These are phyloP conservation scores for Fagopyrum esculentum DNA, from an alignment of 148 eudicot species.

Conservation along the genomic window DNA sequence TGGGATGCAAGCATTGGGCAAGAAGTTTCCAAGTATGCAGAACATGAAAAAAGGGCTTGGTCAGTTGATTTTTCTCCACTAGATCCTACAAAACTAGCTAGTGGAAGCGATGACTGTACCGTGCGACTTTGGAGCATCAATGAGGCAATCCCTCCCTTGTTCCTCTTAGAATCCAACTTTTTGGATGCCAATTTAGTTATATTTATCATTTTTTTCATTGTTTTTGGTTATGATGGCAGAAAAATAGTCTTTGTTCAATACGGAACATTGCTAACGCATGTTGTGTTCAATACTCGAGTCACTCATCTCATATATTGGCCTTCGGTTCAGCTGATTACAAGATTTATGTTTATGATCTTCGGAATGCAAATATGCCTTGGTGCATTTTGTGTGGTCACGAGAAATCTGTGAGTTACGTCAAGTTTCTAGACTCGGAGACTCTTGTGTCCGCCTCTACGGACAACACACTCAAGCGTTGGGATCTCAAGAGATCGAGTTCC, in stretches of 20 bases:
- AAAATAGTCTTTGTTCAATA: constrained; percentile 42
- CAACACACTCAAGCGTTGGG: constrained; percentile 88
- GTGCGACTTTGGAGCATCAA: constrained; percentile 81
- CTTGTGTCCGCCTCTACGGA: constrained; percentile 93
- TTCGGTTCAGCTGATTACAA: constrained; percentile 84
- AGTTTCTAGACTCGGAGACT: constrained; percentile 72
- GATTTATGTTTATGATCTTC: constrained; percentile 79
- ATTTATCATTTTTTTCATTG: background rate
- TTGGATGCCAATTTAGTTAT: background rate
- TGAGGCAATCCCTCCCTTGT: constrained; percentile 39
- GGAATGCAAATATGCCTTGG: constrained; percentile 63
- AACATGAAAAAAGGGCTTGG: constrained; percentile 84
- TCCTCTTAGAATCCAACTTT: background rate
- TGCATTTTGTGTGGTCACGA: constrained; percentile 72
- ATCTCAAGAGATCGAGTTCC: constrained; percentile 55
- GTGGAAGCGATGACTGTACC: constrained; percentile 84
- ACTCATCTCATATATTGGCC: constrained; percentile 64
- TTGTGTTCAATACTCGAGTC: constrained; percentile 83
- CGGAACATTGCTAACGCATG: constrained; percentile 68
- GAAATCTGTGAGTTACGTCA: constrained; percentile 81
- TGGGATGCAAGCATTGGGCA: constrained; percentile 93
- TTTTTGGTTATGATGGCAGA: constrained; percentile 40
- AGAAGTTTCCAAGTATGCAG: constrained; percentile 40
- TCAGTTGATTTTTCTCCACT: constrained; percentile 82
- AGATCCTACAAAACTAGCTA: constrained; percentile 76